A percentile compares a stretch with the other conserved stretches of the same genome.
Evolutionary conservation across 352 stramenopile genomes (phyloP).

Genomic region (Phytophthora pistaciae): DNA sequence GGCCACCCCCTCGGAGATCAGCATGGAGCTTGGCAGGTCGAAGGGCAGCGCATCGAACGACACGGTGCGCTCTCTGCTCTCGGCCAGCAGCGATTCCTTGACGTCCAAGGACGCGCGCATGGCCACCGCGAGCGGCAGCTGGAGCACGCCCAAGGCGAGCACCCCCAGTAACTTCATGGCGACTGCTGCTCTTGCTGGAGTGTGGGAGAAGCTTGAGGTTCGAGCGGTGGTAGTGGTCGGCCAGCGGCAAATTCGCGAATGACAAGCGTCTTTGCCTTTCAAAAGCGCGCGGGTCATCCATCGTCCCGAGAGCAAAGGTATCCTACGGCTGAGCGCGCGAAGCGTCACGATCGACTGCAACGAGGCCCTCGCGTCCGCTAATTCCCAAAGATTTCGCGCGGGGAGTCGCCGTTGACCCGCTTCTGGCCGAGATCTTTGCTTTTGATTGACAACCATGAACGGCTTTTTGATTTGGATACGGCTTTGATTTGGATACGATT

Average conservation of each 20-base stretch:
- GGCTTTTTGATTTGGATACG: conserved; percentile 1
- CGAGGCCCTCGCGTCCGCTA: conserved; percentile 1
- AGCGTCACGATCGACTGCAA: conserved; percentile 7
- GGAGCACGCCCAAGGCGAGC: conserved; percentile 19
- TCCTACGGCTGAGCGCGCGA: neutral
- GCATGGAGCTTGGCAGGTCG: conserved; percentile 23
- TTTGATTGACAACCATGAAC: conserved; percentile 31
- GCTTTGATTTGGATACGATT: neutral
- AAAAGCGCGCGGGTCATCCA: neutral
- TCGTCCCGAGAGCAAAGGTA: neutral
- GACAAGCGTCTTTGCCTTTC: conserved; percentile 1
- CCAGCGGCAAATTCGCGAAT: conserved; percentile 36
- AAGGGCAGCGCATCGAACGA: conserved; percentile 33
- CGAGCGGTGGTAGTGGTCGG: conserved; percentile 11
- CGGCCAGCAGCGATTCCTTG: conserved; percentile 33
- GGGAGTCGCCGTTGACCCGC: conserved; percentile 17
- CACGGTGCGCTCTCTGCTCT: conserved; percentile 21
- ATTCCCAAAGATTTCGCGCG: conserved; percentile 23
- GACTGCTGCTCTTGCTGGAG: neutral
- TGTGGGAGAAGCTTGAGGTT: neutral
- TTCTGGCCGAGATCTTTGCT: conserved; percentile 18
- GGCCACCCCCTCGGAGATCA: conserved; percentile 25
- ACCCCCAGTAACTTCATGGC: conserved; percentile 35
- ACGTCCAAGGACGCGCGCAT: conserved; percentile 24
- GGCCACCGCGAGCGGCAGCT: conserved; percentile 22